A percentile compares a stretch with the other conserved stretches of the same genome.
phyloP scores from a whole-genome alignment of 2,329 filamentous ascomycete species.

The Talaromyces marneffei region DNA sequence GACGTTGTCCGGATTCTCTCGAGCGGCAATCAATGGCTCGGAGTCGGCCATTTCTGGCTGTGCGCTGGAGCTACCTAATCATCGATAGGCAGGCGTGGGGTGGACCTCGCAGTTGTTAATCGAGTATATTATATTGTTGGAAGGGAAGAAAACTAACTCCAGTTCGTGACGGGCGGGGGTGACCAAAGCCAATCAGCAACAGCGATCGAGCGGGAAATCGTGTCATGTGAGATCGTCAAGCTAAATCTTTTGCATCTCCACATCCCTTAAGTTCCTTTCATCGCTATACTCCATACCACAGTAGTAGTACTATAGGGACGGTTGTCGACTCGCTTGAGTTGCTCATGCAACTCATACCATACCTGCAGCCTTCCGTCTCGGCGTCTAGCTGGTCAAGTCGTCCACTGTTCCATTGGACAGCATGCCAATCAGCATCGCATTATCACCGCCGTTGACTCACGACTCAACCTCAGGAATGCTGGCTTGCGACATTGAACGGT shows the following conservation, averaged over 20 bases:
- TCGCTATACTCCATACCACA: not conserved
- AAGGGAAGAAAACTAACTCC: not conserved
- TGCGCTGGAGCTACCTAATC: not conserved
- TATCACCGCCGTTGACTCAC: not conserved
- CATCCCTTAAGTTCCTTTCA: not conserved
- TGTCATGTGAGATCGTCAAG: slow-evolving; percentile 9
- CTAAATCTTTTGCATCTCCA: slow-evolving; percentile 1
- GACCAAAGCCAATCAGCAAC: slow-evolving; percentile 14
- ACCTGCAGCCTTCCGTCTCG: not conserved
- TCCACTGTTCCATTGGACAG: not conserved
- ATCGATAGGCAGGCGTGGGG: not conserved
- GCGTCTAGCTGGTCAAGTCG: not conserved
- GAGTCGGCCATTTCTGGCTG: not conserved
- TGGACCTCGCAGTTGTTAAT: not conserved
- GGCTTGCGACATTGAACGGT: not conserved
- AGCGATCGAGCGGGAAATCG: not conserved
- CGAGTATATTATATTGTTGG: not conserved
- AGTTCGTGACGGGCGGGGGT: slow-evolving; percentile 11
- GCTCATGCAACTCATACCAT: not conserved
- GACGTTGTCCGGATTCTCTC: not conserved
- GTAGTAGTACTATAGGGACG: not conserved
- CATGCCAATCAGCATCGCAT: not conserved
- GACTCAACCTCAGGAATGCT: not conserved
- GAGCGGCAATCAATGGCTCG: slow-evolving; percentile 11
- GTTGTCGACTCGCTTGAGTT: not conserved